Base-by-base conservation (phyloP, 495 filamentous ascomycete genomes). In the Podospora sp. region DNA sequence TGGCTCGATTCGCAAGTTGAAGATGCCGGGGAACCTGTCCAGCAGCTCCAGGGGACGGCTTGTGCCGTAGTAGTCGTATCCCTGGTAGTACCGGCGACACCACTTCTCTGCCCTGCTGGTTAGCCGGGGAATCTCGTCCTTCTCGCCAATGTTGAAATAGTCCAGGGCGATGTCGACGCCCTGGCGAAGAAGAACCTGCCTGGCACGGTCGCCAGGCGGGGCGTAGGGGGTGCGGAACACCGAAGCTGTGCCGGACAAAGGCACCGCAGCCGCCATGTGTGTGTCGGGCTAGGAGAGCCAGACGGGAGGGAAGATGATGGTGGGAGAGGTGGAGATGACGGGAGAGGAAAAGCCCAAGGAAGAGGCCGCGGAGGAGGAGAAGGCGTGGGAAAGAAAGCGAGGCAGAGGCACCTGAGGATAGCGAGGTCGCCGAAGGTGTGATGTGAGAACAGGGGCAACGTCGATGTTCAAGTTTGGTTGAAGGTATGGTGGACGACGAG, bases 131-230 rank as follows among this genome's bases (percentile, higher is more conserved):
- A 69, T 36, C 9, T 57, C 24, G 20, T 55, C 60, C 52, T 27
- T 24, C 50, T 65, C 64, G 67, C 65, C 65, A 52, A 18, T 27
- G 70, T 74, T 76, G 70, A 76, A 72, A 60, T 76, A 76, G 40
- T 40, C 46, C 50, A 76, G 62, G 55, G 68, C 70, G 33, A 76
- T 68, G 53, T 74, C 69, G 29, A 76, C 40, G 9, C 65, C 74
- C 59, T 66, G 53, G 36, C 66, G 60, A 21, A 72, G 66, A 24
- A 69, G 57, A 18, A 60, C 69, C 9, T 61, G 29, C 20, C 68
- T 65, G 52, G 62, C 56, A 1, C 67, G 40, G n/a, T 69, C 60
- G 36, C 40, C 33, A 49, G 7, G 5, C 14, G 33, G 27, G 0
- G 35, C 33, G 29, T 18, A 21, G 2, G 57, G 57, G 6, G 36